phyloP scores from a whole-genome alignment of 2,329 filamentous ascomycete genomes.

The Aspergillus vadensis region DNA sequence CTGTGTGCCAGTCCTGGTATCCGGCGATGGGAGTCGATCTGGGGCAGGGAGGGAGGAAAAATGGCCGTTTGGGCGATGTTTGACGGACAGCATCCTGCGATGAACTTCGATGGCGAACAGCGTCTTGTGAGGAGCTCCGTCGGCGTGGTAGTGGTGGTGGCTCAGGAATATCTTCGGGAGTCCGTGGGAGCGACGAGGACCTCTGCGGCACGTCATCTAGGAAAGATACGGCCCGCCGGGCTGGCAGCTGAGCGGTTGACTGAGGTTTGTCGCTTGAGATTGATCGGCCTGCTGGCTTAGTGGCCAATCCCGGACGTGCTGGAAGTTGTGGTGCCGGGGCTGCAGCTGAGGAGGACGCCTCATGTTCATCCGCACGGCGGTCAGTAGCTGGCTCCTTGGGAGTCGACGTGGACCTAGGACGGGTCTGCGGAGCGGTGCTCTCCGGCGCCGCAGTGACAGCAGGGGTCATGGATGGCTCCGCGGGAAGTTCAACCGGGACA shows the following conservation, averaged over 20 bases:
- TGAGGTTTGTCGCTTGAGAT: slow-evolving; percentile 13
- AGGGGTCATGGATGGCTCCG: not conserved
- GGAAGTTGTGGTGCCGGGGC: slow-evolving; percentile 1
- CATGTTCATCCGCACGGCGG: not conserved
- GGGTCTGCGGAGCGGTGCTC: not conserved
- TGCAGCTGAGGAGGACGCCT: not conserved
- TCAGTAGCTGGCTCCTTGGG: not conserved
- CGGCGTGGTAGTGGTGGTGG: slow-evolving; percentile 10
- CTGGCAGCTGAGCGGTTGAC: slow-evolving; percentile 10
- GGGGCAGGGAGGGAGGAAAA: slow-evolving; percentile 67
- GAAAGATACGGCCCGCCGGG: slow-evolving; percentile 25
- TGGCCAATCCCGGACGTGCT: not conserved
- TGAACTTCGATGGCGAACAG: slow-evolving; percentile 14
- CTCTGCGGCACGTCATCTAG: slow-evolving; percentile 16
- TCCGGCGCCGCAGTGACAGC: not conserved
- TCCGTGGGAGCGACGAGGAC: slow-evolving; percentile 10
- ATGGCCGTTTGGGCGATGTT: slow-evolving; percentile 21
- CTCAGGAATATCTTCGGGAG: slow-evolving; percentile 10
- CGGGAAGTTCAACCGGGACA: not conserved
- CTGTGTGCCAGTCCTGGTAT: slow-evolving; percentile 77
- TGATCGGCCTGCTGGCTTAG: slow-evolving; percentile 10
- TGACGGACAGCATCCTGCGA: slow-evolving; percentile 18
- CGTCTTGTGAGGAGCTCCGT: slow-evolving; percentile 17
- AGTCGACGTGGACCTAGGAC: not conserved
- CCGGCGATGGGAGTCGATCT: slow-evolving; percentile 63